Percentiles rank a stretch among this genome's conserved stretches.
These are phyloP conservation scores for Lepiota brunneoincarnata DNA, from an alignment of 768 basidiomycete species.

Conservation along the genomic window DNA sequence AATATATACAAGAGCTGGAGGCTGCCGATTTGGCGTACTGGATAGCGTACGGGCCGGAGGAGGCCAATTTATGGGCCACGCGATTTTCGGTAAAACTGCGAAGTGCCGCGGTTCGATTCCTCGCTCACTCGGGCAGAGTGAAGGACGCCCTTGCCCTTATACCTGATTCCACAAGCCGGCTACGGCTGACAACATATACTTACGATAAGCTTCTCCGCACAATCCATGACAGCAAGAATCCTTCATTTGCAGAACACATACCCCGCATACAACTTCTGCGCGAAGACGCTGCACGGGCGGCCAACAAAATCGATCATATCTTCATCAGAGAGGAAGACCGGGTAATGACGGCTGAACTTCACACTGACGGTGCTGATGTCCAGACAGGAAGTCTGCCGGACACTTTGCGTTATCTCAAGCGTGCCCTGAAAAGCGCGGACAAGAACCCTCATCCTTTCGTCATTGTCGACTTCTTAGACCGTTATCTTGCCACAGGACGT, in stretches of 20 bases:
- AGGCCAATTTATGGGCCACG: slow-evolving; percentile 1
- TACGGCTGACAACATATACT: slow-evolving; percentile 33
- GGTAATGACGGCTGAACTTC: neutral
- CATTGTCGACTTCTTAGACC: slow-evolving; percentile 32
- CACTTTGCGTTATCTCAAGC: slow-evolving; percentile 23
- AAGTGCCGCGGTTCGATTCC: slow-evolving; percentile 36
- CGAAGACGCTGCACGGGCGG: neutral
- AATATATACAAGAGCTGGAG: slow-evolving; percentile 39
- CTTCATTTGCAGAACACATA: slow-evolving; percentile 11
- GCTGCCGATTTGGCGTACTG: slow-evolving; percentile 20
- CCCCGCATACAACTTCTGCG: slow-evolving; percentile 18
- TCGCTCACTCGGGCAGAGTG: slow-evolving; percentile 35
- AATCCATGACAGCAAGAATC: slow-evolving; percentile 16
- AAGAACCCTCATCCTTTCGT: slow-evolving; percentile 23
- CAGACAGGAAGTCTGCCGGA: neutral
- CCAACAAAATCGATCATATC: neutral
- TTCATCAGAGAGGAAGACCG: neutral
- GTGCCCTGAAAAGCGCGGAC: slow-evolving; percentile 11
- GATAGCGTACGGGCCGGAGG: slow-evolving; percentile 5
- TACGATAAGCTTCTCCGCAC: slow-evolving; percentile 31
- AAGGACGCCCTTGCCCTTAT: slow-evolving; percentile 44
- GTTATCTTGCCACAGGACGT: slow-evolving; percentile 31
- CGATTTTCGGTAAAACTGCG: slow-evolving; percentile 24
- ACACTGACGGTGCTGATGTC: neutral
- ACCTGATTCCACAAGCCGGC: slow-evolving; percentile 28